Conservation (phyloP, 306 rosid genomes). For the Sesbania bispinosa region DNA sequence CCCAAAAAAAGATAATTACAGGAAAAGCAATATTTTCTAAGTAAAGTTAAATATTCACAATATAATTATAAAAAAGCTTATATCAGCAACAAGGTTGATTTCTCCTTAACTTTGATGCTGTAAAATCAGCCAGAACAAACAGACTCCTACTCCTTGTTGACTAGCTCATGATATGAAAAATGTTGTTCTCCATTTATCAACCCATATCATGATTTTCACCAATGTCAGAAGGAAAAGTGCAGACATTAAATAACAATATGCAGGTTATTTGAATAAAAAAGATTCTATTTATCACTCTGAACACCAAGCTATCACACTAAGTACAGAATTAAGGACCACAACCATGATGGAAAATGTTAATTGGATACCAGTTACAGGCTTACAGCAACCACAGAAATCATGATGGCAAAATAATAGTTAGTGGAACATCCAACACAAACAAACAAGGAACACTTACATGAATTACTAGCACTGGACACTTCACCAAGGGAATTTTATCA, state of each 20-base stretch:
- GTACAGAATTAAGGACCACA: background rate
- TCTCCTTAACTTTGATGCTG: background rate
- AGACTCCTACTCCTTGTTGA: background rate
- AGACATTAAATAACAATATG: background rate
- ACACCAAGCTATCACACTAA: background rate
- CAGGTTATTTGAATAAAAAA: background rate
- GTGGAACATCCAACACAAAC: constrained; percentile 1
- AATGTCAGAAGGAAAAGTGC: background rate
- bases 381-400: background rate
- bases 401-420: background rate
- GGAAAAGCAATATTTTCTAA: background rate
- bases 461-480: constrained; percentile 80
- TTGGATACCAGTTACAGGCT: background rate
- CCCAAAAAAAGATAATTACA: background rate
- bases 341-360: background rate
- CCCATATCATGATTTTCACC: background rate
- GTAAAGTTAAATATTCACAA: background rate
- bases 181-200: background rate
- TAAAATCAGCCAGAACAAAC: background rate
- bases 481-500: constrained; percentile 80
- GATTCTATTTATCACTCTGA: background rate
- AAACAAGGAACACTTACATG: constrained; percentile 58
- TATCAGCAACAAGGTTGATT: background rate
- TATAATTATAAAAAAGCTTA: background rate
- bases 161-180: background rate